Conservation (phyloP, 1,139 yeast genomes). For the Geotrichum cucujoidarum region DNA sequence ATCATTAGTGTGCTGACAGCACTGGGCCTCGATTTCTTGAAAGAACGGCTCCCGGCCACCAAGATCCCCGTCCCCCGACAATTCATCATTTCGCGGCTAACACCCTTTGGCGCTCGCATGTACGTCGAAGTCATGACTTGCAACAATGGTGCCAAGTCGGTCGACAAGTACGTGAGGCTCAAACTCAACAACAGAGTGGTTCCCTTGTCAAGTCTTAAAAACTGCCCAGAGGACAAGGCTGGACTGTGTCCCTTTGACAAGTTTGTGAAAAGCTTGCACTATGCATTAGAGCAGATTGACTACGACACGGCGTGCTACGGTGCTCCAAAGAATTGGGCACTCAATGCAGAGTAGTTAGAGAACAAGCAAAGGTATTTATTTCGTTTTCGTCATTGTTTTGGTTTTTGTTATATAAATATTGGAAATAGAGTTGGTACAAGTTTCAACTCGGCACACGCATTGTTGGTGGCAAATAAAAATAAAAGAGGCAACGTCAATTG, state of each 20-base stretch:
- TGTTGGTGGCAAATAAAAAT: no score
- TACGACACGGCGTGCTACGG: constrained; percentile 39
- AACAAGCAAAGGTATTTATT: background rate
- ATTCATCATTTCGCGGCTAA: constrained; percentile 39
- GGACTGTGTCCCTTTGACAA: constrained; percentile 38
- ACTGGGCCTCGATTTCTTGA: constrained; percentile 38
- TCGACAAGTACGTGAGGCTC: constrained; percentile 31
- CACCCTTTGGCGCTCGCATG: constrained; percentile 44
- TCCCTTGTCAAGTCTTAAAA: constrained; percentile 37
- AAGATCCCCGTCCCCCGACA: constrained; percentile 40
- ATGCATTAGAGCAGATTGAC: constrained; percentile 33
- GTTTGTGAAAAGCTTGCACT: constrained; percentile 36
- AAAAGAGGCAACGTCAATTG: no score
- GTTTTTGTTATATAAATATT: background rate
- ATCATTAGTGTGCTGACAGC: constrained; percentile 41
- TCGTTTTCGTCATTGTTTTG: background rate
- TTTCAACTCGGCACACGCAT: no score
- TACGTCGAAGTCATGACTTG: constrained; percentile 40
- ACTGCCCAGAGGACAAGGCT: constrained; percentile 35
- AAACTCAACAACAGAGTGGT: constrained; percentile 41
- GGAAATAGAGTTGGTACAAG: no score
- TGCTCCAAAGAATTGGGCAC: constrained; percentile 5
- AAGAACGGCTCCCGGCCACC: constrained; percentile 35
- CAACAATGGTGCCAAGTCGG: constrained; percentile 15
- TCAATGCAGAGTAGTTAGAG: background rate